A percentile compares a stretch with the other conserved stretches of the same genome.
Conservation (phyloP, 164 flowering plant species). For the Nymphaea thermarum region DNA sequence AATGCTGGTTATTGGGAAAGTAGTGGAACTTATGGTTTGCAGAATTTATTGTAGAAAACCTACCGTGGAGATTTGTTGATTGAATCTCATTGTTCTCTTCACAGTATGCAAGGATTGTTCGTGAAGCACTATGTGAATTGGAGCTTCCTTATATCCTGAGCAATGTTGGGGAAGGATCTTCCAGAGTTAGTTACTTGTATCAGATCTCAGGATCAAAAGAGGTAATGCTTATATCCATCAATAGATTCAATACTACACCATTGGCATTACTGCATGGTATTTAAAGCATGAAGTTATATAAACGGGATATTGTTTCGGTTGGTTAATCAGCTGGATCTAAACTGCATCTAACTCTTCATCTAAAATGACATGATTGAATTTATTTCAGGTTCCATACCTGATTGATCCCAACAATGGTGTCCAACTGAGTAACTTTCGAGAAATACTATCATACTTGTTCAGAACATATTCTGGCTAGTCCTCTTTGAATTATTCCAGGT, state of each 20-base stretch:
- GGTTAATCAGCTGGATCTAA: not conserved
- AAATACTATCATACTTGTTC: slow-evolving; percentile 49
- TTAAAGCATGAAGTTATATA: not conserved
- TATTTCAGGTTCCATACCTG: slow-evolving; percentile 59
- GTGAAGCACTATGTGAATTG: slow-evolving; percentile 70
- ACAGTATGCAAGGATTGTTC: slow-evolving; percentile 63
- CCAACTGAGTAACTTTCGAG: slow-evolving; percentile 37
- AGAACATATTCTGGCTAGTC: slow-evolving; percentile 27
- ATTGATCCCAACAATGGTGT: slow-evolving; percentile 62
- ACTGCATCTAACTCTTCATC: not conserved
- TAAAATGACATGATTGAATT: not conserved
- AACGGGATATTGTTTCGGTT: not conserved
- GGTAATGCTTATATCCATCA: slow-evolving; percentile 18
- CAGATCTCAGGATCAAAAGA: slow-evolving; percentile 40
- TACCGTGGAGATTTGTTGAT: not conserved
- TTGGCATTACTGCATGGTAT: not conserved
- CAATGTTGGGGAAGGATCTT: slow-evolving; percentile 61
- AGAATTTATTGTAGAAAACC: no score
- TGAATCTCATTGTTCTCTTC: not conserved
- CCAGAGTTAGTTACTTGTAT: slow-evolving; percentile 21
- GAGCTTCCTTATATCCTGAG: slow-evolving; percentile 69
- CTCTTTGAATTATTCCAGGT: no score
- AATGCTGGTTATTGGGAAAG: no score
- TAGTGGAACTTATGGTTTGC: no score
- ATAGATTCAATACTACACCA: not conserved